Base-by-base conservation (phyloP, 768 basidiomycete species). In the Myochromella boudieri region DNA sequence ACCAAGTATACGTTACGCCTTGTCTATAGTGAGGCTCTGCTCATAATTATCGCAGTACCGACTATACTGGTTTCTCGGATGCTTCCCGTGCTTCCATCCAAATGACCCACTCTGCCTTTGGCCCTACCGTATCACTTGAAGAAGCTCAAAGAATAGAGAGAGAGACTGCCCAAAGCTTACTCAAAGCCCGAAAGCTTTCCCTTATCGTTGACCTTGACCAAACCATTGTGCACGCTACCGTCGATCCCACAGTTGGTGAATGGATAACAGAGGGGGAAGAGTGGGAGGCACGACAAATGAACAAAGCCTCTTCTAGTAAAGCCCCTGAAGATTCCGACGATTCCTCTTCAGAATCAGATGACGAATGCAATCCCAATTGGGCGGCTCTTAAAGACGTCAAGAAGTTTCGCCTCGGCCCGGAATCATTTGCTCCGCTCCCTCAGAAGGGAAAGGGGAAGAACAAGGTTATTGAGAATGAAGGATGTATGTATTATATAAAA, bases 151-250 rank as follows among this genome's bases (percentile, higher is more conserved):
- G 88, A 29, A 85, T 97, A 51, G 94, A 95, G 63, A 76, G 77
- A 29, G 86, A 92, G 60, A 90, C 87, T 2, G 86, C 91, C 1
- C 71, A 85, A 1, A 85, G 84, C 55, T 81, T 99, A 27, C 77
- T 91, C 59, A 75, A 78, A 46, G 71, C 79, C 4, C 79, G 84
- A 44, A 92, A 85, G 63, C 82, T 99, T 25, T 92, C 91, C 26
- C 84, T 99, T 40, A 97, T 99, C 55, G 95, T 99, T 57, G 97
- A 99, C 72, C 80, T 99, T 26, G 97, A 99, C 69, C 97, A 99
- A 65, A 99, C 97, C 10, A 94, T 98, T 63, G 91, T 99, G 3
- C 97, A 99, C 60, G 95, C 97, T 6, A 97, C 95, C 0, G 95
- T 97, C 20, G 97, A 99, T 67, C 95, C 97, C 4, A 98, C 97